phyloP scores from a whole-genome alignment of 1,284 basidiomycete species.

The Puccinia brachypodii region DNA sequence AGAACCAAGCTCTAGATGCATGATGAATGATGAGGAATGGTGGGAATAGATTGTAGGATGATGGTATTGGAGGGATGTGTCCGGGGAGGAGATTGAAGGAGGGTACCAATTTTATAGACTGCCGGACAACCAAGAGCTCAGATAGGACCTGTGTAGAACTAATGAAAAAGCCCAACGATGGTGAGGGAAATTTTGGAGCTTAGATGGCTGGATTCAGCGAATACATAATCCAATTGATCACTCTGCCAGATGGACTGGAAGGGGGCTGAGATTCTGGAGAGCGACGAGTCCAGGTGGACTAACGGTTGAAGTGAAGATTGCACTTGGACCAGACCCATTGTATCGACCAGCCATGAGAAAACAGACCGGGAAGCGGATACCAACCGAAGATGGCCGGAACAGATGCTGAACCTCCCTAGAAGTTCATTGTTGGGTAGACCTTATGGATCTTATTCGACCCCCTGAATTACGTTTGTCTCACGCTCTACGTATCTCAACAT shows the following conservation, averaged over 20 bases:
- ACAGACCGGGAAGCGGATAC: not conserved
- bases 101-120: not conserved
- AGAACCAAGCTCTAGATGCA: not conserved
- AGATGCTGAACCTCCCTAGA: not conserved
- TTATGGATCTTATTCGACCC: not conserved
- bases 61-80: not conserved
- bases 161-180: not conserved
- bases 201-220: not conserved
- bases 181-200: not conserved
- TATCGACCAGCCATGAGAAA: conserved; percentile 9
- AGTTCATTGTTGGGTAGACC: conserved; percentile 5
- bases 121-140: not conserved
- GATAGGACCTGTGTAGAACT: not conserved
- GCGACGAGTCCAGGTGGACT: not conserved
- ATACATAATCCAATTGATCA: not conserved
- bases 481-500: not conserved
- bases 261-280: not conserved
- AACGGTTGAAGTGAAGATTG: not conserved
- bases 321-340: not conserved
- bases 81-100: not conserved
- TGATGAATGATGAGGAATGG: not conserved
- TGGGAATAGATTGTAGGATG: not conserved
- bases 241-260: not conserved
- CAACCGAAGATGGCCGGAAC: too few relatives aligned
- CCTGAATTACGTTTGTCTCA: not conserved